Percentiles rank a stretch among this genome's conserved stretches.
Conservation (phyloP, 495 filamentous ascomycete species). For the Schizothecium vesticola region DNA sequence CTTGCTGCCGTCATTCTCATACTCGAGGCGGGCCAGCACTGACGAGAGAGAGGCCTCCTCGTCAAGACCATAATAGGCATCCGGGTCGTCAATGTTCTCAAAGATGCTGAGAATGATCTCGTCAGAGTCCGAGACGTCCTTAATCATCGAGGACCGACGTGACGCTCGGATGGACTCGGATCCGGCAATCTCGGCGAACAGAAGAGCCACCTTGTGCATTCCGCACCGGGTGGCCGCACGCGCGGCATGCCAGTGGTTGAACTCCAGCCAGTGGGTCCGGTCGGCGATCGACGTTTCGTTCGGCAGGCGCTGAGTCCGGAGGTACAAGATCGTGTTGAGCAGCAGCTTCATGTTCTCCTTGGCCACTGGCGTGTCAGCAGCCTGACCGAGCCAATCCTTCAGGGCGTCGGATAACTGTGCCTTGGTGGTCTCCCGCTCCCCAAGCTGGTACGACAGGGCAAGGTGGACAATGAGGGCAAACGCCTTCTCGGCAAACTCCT, state of each 20-base stretch:
- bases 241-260: constrained; percentile 69
- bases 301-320: constrained; percentile 73
- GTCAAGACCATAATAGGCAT: constrained; percentile 91
- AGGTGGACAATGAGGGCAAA: constrained; percentile 81
- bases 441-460: constrained; percentile 52
- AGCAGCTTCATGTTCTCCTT: constrained; percentile 54
- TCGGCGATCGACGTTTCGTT: constrained; percentile 72
- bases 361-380: constrained; percentile 27
- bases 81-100: constrained; percentile 87
- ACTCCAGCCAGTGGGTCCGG: constrained; percentile 76
- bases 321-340: constrained; percentile 77
- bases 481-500: constrained; percentile 61
- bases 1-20: constrained; percentile 82
- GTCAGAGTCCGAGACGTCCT: constrained; percentile 48
- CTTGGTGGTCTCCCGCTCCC: constrained; percentile 45
- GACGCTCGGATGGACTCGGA: constrained; percentile 51
- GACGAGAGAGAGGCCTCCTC: constrained; percentile 68
- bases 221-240: constrained; percentile 73
- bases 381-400: constrained; percentile 44
- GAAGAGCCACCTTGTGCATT: constrained; percentile 78
- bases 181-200: constrained; percentile 71
- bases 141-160: constrained; percentile 61
- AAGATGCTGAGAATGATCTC: constrained; percentile 75
- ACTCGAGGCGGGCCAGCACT: constrained; percentile 79
- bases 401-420: constrained; percentile 45